Conservation (phyloP, 371 early-diverging fungal genomes). For the Apophysomyces variabilis region DNA sequence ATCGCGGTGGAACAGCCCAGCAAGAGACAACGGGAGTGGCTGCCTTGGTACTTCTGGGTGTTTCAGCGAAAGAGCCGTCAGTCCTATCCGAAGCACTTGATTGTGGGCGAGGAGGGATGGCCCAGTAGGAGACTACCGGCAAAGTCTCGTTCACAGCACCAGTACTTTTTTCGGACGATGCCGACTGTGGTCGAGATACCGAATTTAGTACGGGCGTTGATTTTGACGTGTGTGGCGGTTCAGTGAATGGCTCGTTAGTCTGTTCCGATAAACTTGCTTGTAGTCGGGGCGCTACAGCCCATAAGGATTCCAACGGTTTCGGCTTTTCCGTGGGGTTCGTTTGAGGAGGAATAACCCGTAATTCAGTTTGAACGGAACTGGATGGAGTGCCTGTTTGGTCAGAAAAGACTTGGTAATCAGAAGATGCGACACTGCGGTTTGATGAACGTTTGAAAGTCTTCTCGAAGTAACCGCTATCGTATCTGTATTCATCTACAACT, state of each 20-base stretch:
- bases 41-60: neutral
- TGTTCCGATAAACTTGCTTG: neutral
- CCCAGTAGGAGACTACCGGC: slow-evolving; percentile 17
- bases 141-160: slow-evolving; percentile 5
- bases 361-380: neutral
- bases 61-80: neutral
- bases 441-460: slow-evolving; percentile 23
- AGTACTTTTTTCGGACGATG: slow-evolving; percentile 16
- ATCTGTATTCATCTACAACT: slow-evolving; percentile 12
- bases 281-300: slow-evolving; percentile 21
- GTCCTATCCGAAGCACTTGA: slow-evolving; percentile 4
- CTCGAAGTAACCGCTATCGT: slow-evolving; percentile 22
- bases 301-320: slow-evolving; percentile 17
- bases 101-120: slow-evolving; percentile 13
- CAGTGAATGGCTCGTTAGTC: neutral
- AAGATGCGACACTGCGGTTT: slow-evolving; percentile 17
- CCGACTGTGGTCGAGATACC: neutral
- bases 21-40: neutral
- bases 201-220: neutral
- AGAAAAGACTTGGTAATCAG: slow-evolving; percentile 1
- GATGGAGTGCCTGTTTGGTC: neutral
- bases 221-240: neutral
- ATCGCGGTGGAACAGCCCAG: slow-evolving; percentile 12
- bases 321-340: slow-evolving; percentile 12
- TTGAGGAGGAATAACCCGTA: slow-evolving; percentile 2